A percentile compares a stretch with the other conserved stretches of the same genome.
phyloP scores from a whole-genome alignment of 306 rosid genomes.

The Neltuma alba region DNA sequence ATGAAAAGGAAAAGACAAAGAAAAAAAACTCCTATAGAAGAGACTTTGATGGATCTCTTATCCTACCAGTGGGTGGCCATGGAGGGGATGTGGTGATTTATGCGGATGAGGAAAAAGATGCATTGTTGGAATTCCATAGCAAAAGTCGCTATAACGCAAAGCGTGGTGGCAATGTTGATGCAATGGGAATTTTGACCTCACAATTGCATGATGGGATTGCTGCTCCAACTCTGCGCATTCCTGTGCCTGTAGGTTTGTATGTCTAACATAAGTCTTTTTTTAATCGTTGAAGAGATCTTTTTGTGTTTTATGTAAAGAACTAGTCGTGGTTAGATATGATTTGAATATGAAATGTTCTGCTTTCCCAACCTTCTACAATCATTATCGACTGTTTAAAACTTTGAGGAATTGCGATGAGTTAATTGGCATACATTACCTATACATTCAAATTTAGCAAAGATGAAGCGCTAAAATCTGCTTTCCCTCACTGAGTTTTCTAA shows the following conservation, averaged over 20 bases:
- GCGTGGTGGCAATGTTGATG: constrained; percentile 86
- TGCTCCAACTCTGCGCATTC: constrained; percentile 68
- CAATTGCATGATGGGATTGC: constrained; percentile 57
- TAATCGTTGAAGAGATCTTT: neutral
- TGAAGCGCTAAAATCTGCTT: neutral
- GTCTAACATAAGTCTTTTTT: neutral
- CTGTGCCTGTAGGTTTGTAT: constrained; percentile 94
- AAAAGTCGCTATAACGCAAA: constrained; percentile 59
- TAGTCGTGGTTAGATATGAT: neutral
- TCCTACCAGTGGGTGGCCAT: constrained; percentile 81
- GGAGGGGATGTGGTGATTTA: constrained; percentile 93
- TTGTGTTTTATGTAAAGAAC: neutral
- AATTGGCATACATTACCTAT: neutral
- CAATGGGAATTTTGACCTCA: constrained; percentile 77
- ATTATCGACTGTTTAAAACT: neutral
- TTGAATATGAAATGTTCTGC: constrained; percentile 5
- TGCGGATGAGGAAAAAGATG: constrained; percentile 72
- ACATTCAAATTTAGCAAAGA: constrained; percentile 2
- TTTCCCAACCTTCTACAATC: neutral
- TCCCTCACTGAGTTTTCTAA: constrained; percentile 11
- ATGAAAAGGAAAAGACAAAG: constrained; percentile 50
- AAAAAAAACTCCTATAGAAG: constrained; percentile 61
- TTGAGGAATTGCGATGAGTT: neutral
- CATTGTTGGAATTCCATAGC: constrained; percentile 61
- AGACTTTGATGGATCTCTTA: constrained; percentile 81